Evolutionary conservation across 2,329 filamentous ascomycete genomes (phyloP), one percentile per base, ranked within the genome.

Genomic region (Magnaporthales sp.): DNA sequence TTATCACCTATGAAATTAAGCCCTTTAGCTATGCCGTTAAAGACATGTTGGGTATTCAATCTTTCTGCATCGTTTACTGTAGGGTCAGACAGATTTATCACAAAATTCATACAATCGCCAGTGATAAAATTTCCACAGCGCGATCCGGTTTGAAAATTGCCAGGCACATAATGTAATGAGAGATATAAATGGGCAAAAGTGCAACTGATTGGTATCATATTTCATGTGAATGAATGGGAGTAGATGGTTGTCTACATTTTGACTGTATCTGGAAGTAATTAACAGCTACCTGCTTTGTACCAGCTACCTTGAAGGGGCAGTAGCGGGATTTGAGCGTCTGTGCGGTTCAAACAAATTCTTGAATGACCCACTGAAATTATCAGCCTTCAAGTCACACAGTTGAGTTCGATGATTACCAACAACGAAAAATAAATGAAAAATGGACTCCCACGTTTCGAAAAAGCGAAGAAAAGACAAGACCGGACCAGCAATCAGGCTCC

Each of bases 401-500:
- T 46, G 15, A n/a, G 38, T 19, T 46, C 38, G 38, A 46, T 46
- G 15, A 46, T 46, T 6, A 46, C 38, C 32, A 13, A 51, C 29
- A 63, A 32, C 15, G 27, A 63, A 63, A 63, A 24, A 11, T 7
- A 46, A 9, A 22, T 22, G 31, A 19, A 63, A 31, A 19, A 63
- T 63, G 61, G 46, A 67, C 29, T 26, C 24, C 63, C 63, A 62
- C 62, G 13, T 68, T 69, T 67, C 71, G 1, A 72, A 69, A 66
- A 73, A 73, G 31, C 68, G 71, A 26, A 72, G 70, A 75, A 15
- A 81, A 80, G 70, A 79, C 75, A 64, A 27, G 29, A 24, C 68
- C 69, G 64, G 72, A 69, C 66, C 80, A 63, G 72, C 80, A 5
- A 70, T 85, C 66, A 81, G 75, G 27, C 77, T 85, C 10, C 63